Conservation (phyloP, 768 basidiomycete genomes). For the Tremella mesenterica region DNA sequence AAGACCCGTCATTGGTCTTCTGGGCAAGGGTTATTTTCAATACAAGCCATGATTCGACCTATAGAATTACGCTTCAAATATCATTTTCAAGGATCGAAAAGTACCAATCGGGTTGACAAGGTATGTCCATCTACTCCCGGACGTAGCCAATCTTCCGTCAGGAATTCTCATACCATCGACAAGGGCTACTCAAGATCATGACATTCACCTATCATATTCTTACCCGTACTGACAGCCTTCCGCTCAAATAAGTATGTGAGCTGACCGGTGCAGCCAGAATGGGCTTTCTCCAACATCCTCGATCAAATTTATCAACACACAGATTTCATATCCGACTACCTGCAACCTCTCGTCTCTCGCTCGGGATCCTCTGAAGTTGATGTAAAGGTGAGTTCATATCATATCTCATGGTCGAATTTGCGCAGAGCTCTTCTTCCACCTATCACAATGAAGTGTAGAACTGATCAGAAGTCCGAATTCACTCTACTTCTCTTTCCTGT, state of each 20-base stretch:
- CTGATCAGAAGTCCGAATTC: slow-evolving; percentile 63
- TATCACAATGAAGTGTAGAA: too few species aligned
- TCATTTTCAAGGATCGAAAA: slow-evolving; percentile 79
- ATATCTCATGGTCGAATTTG: too few species aligned
- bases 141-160: background rate
- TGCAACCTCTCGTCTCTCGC: slow-evolving; percentile 62
- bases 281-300: slow-evolving; percentile 87
- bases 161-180: too few species aligned
- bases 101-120: slow-evolving; percentile 90
- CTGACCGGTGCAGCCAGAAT: slow-evolving; percentile 64
- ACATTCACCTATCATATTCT: too few species aligned
- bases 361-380: slow-evolving; percentile 59
- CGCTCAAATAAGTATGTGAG: background rate
- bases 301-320: slow-evolving; percentile 80
- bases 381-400: slow-evolving; percentile 58
- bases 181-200: too few species aligned
- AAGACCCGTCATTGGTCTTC: slow-evolving; percentile 44
- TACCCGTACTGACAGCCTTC: background rate
- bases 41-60: slow-evolving; percentile 75
- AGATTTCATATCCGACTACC: slow-evolving; percentile 63
- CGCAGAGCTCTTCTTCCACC: too few species aligned
- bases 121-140: slow-evolving; percentile 46
- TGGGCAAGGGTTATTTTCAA: slow-evolving; percentile 63
- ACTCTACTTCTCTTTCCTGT: slow-evolving; percentile 67
- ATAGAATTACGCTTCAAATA: slow-evolving; percentile 82